A percentile compares a stretch with the other conserved stretches of the same genome.
phyloP scores from a whole-genome alignment of 768 basidiomycete genomes.

The Tylopilus subfusipes region DNA sequence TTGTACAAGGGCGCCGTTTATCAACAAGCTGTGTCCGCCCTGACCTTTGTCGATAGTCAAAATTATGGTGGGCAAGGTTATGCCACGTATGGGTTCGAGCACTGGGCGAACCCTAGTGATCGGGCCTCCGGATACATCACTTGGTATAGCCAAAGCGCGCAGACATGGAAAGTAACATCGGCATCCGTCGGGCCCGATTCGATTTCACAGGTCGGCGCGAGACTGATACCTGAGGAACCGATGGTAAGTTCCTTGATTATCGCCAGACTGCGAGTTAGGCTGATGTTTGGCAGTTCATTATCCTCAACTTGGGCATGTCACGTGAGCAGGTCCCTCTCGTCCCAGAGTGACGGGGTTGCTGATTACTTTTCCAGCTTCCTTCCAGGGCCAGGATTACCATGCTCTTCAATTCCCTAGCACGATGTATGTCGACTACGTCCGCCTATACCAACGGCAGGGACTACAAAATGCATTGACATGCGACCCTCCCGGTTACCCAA shows the following conservation, averaged over 20 bases:
- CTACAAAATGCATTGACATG: conserved; percentile 70
- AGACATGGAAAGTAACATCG: conserved; percentile 71
- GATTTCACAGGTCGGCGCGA: conserved; percentile 50
- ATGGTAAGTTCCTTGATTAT: conserved; percentile 56
- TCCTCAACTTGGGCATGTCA: conserved; percentile 84
- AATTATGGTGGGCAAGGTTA: conserved; percentile 57
- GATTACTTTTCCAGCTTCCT: conserved; percentile 42
- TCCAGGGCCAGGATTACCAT: conserved; percentile 44
- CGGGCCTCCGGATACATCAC: conserved; percentile 74
- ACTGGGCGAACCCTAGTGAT: conserved; percentile 68
- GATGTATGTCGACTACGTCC: conserved; percentile 88
- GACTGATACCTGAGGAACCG: conserved; percentile 85
- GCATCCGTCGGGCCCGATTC: conserved; percentile 66
- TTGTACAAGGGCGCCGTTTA: conserved; percentile 63
- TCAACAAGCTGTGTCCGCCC: conserved; percentile 73
- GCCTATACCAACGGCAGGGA: conserved; percentile 79
- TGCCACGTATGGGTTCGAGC: conserved; percentile 72
- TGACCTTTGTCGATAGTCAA: conserved; percentile 51
- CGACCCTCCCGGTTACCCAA: conserved; percentile 75
- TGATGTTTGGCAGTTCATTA: conserved; percentile 54
- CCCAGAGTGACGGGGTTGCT: not conserved
- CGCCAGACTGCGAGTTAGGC: not conserved
- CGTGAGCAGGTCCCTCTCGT: conserved; percentile 33
- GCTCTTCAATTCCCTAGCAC: conserved; percentile 66
- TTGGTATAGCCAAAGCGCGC: conserved; percentile 67